These are phyloP conservation scores for Pyronema omphalodes DNA, from an alignment of 495 filamentous ascomycete genomes.

Conservation along the genomic window DNA sequence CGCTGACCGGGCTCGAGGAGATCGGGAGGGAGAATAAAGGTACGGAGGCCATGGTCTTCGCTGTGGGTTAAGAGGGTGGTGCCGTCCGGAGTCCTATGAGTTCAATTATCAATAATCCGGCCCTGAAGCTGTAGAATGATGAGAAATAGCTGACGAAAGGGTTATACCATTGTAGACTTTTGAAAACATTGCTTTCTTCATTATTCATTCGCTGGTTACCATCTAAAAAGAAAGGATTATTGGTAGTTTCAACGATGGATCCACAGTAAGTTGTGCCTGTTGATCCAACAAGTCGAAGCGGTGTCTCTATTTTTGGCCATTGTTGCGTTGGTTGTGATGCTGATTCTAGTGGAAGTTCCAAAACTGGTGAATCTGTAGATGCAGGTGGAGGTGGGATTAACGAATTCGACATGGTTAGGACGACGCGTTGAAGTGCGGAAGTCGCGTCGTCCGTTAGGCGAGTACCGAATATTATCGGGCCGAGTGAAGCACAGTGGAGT, in stretches of 20 bases:
- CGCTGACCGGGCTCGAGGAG: constrained; percentile 39
- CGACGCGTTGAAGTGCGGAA: too few relatives aligned
- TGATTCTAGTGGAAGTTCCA: too few relatives aligned
- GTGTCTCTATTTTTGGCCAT: constrained; percentile 5
- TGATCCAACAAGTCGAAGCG: constrained; percentile 28
- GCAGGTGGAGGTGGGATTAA: too few relatives aligned
- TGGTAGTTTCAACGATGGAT: constrained; percentile 7
- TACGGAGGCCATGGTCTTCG: constrained; percentile 46
- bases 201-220: too few relatives aligned
- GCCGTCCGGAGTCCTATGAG: constrained; percentile 38
- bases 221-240: background rate
- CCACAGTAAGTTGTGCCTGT: constrained; percentile 26
- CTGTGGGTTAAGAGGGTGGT: constrained; percentile 61
- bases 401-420: too few relatives aligned
- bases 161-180: background rate
- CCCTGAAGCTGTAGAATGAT: background rate
- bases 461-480: too few relatives aligned
- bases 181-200: background rate
- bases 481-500: too few relatives aligned
- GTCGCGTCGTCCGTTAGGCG: too few relatives aligned
- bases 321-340: background rate
- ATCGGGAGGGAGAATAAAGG: constrained; percentile 53
- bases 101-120: background rate
- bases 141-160: background rate
- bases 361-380: too few relatives aligned